These are phyloP conservation scores for Aspergillus ustus DNA, from an alignment of 2,329 filamentous ascomycete species.

Conservation along the genomic window DNA sequence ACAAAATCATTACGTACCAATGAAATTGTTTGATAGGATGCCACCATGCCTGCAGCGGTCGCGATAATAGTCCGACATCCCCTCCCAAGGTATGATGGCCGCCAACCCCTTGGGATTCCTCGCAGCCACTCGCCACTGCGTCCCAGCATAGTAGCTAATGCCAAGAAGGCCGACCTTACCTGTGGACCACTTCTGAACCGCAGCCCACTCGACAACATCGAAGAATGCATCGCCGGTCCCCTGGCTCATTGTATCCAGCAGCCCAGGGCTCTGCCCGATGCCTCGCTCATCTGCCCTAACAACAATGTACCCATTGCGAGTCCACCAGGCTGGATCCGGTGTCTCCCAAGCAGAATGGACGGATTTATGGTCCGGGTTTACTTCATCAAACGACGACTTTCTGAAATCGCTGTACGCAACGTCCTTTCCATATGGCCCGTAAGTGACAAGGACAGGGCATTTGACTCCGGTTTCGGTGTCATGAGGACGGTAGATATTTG, in stretches of 20 bases:
- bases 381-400: slow-evolving; percentile 55
- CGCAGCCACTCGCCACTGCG: slow-evolving; percentile 60
- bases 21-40: slow-evolving; percentile 63
- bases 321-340: slow-evolving; percentile 63
- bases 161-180: slow-evolving; percentile 58
- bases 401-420: slow-evolving; percentile 65
- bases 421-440: slow-evolving; percentile 76
- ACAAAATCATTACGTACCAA: no score
- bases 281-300: slow-evolving; percentile 61
- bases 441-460: no score
- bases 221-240: slow-evolving; percentile 58
- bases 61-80: slow-evolving; percentile 61
- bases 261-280: slow-evolving; percentile 56
- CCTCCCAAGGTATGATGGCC: slow-evolving; percentile 60
- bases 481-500: no score
- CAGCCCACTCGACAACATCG: slow-evolving; percentile 58
- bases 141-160: slow-evolving; percentile 59
- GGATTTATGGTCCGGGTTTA: slow-evolving; percentile 59
- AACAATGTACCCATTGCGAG: slow-evolving; percentile 57
- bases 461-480: no score
- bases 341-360: slow-evolving; percentile 64
- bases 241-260: slow-evolving; percentile 56
- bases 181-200: slow-evolving; percentile 55
- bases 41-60: slow-evolving; percentile 67
- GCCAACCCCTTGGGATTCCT: slow-evolving; percentile 56